phyloP scores from a whole-genome alignment of 2,329 filamentous ascomycete species.

The Penicillium fuscoglaucum region DNA sequence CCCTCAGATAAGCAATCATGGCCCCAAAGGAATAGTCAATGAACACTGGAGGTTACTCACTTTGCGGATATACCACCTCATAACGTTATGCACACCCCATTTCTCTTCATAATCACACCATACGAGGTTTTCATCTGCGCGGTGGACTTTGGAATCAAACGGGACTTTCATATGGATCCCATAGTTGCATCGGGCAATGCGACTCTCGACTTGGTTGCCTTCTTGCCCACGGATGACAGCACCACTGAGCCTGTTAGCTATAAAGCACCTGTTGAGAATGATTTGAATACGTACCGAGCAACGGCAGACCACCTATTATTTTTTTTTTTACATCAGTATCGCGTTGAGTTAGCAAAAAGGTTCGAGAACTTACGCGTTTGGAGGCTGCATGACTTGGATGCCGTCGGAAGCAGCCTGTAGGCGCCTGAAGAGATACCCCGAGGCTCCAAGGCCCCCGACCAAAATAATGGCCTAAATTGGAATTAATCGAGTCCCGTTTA shows the following conservation, averaged over 20 bases:
- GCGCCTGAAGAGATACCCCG: constrained; percentile 36
- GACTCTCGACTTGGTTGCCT: constrained; percentile 25
- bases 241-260: constrained; percentile 14
- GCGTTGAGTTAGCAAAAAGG: not conserved
- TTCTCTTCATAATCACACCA: constrained; percentile 16
- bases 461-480: constrained; percentile 34
- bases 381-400: constrained; percentile 37
- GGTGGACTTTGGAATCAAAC: constrained; percentile 4
- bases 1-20: not conserved
- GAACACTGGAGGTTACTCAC: constrained; percentile 6
- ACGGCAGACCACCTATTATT: constrained; percentile 29
- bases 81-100: not conserved
- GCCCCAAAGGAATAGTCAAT: not conserved
- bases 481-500: not conserved
- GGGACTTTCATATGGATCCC: rapidly evolving
- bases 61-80: constrained; percentile 29
- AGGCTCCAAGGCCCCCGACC: constrained; percentile 43
- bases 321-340: not conserved
- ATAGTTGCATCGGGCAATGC: constrained; percentile 25
- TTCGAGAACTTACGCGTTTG: constrained; percentile 24
- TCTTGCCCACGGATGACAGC: constrained; percentile 28
- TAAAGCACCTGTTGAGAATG: too few species aligned
- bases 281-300: constrained; percentile 19
- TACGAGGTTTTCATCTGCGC: rapidly evolving
- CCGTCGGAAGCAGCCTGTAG: constrained; percentile 25